Conservation (phyloP, 345 rosid species). For the Sisymbrium altissimum region DNA sequence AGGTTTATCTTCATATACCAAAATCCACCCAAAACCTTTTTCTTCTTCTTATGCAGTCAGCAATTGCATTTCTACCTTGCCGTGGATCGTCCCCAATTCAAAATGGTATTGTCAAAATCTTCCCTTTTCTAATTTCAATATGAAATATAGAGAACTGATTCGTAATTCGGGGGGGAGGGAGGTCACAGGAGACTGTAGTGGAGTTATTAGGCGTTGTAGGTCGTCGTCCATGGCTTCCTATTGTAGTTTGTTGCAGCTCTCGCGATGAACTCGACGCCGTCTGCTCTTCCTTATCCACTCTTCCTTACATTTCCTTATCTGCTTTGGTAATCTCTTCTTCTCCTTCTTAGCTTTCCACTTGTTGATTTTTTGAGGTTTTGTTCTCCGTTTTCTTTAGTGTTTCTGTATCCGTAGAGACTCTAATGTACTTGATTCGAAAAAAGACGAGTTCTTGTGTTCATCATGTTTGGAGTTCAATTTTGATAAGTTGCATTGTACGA, state of each 20-base stretch:
- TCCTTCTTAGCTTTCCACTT: neutral
- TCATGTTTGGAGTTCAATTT: no score
- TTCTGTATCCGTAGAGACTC: no score
- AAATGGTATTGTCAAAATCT: constrained; percentile 46
- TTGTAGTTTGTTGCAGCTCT: constrained; percentile 83
- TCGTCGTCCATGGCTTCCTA: constrained; percentile 65
- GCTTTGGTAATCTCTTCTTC: constrained; percentile 47
- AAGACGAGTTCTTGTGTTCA: no score
- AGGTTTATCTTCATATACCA: neutral
- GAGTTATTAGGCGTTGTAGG: constrained; percentile 63
- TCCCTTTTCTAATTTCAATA: neutral
- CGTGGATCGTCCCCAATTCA: constrained; percentile 83
- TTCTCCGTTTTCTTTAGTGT: no score
- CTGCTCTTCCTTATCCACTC: constrained; percentile 67
- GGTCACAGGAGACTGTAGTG: constrained; percentile 76
- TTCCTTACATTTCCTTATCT: constrained; percentile 64
- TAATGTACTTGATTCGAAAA: no score
- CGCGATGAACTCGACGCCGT: constrained; percentile 93
- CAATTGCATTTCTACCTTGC: constrained; percentile 78
- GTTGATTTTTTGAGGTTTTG: no score
- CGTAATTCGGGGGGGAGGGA: no score
- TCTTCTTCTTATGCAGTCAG: constrained; percentile 40
- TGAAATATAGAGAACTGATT: no score
- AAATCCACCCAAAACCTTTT: neutral
- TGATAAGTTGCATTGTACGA: no score